Evolutionary conservation across 2,329 filamentous ascomycete genomes (phyloP).

Genomic region (Berkeleyomyces basicola): DNA sequence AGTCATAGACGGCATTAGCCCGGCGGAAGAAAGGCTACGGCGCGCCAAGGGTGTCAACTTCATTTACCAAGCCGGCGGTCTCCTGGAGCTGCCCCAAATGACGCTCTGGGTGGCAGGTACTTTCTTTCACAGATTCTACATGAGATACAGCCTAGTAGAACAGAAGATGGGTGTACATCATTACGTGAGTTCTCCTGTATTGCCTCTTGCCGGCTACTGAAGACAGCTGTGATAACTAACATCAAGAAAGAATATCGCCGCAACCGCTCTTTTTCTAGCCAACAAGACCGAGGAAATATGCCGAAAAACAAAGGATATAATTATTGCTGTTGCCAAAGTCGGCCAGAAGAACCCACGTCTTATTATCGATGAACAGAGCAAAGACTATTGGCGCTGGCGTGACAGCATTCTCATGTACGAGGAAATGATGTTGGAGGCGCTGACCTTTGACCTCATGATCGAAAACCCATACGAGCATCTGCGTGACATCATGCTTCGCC

Average conservation of each 20-base stretch:
- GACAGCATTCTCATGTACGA: slow-evolving; percentile 88
- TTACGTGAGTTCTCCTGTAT: slow-evolving; percentile 45
- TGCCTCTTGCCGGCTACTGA: not conserved
- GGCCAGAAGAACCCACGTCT: slow-evolving; percentile 87
- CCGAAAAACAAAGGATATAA: slow-evolving; percentile 85
- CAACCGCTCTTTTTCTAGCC: slow-evolving; percentile 79
- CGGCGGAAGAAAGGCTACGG: slow-evolving; percentile 60
- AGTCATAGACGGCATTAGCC: slow-evolving; percentile 62
- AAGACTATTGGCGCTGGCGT: slow-evolving; percentile 96
- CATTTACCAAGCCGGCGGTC: slow-evolving; percentile 82
- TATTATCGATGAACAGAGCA: slow-evolving; percentile 87
- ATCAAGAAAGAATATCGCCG: slow-evolving; percentile 54
- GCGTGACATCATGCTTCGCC: slow-evolving; percentile 60
- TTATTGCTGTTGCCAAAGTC: slow-evolving; percentile 83
- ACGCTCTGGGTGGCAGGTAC: slow-evolving; percentile 84
- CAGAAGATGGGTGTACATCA: slow-evolving; percentile 70
- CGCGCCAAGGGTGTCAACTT: slow-evolving; percentile 92
- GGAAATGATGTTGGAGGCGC: slow-evolving; percentile 74
- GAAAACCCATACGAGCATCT: slow-evolving; percentile 77
- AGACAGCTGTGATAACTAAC: not conserved
- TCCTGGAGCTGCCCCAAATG: slow-evolving; percentile 80
- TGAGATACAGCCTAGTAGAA: slow-evolving; percentile 69
- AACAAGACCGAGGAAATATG: slow-evolving; percentile 97
- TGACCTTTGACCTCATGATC: slow-evolving; percentile 88
- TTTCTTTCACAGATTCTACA: slow-evolving; percentile 92